Evolutionary conservation across 2,329 filamentous ascomycete species (phyloP).

Genomic region (Neocatenulostroma microsporum): DNA sequence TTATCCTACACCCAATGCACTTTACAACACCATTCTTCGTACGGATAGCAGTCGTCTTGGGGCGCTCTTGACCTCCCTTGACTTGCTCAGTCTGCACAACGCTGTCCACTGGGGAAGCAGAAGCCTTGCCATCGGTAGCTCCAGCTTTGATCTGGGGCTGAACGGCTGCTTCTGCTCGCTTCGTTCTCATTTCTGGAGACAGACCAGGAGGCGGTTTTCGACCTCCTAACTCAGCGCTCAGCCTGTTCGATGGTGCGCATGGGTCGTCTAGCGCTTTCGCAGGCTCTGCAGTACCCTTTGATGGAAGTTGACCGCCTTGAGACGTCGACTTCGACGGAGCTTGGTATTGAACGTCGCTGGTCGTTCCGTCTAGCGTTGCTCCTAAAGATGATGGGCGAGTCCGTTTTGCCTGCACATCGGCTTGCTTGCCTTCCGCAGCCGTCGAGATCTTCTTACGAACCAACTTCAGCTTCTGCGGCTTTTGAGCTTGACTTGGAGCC

Average conservation of each 20-base stretch:
- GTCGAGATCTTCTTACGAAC: constrained; percentile 6
- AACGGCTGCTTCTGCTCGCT: not conserved
- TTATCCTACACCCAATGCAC: too few relatives aligned
- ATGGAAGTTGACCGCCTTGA: not conserved
- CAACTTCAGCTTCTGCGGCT: not conserved
- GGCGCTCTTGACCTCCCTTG: too few relatives aligned
- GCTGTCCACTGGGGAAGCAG: constrained; percentile 11
- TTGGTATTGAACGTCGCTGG: not conserved
- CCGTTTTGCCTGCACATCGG: not conserved
- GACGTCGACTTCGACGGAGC: not conserved
- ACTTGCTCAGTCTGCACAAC: constrained; percentile 6
- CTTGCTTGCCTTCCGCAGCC: too few relatives aligned
- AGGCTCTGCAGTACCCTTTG: not conserved
- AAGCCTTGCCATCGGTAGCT: constrained; percentile 1
- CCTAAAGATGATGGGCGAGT: not conserved
- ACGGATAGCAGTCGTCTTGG: too few relatives aligned
- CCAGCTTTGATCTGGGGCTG: not conserved
- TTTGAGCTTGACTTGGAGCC: not conserved
- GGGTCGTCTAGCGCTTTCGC: too few relatives aligned
- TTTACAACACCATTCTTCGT: too few relatives aligned
- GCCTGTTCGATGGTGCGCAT: too few relatives aligned
- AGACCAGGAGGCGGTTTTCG: not conserved
- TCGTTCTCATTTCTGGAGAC: not conserved
- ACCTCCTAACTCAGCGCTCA: too few relatives aligned
- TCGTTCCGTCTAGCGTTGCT: not conserved